Evolutionary conservation across 768 basidiomycete genomes (phyloP).

Genomic region (Lentinula sp.): DNA sequence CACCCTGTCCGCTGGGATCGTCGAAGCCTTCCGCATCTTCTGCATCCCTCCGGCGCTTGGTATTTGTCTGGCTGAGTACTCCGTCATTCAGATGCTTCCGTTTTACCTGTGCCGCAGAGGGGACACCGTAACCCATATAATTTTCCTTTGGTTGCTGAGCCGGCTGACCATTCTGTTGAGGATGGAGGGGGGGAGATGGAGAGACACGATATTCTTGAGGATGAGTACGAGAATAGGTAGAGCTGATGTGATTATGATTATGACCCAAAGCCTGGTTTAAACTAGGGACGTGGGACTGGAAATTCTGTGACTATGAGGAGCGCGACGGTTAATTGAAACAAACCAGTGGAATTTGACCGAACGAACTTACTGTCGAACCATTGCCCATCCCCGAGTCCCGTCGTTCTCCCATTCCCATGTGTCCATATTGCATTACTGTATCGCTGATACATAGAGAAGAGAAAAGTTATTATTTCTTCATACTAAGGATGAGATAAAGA

Average conservation of each 20-base stretch:
- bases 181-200: conserved; percentile 22
- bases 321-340: conserved; percentile 4
- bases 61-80: conserved; percentile 13
- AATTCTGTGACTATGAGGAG: conserved; percentile 27
- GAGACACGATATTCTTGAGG: conserved; percentile 21
- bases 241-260: conserved; percentile 27
- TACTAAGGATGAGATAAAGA: neutral
- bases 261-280: conserved; percentile 56
- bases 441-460: conserved; percentile 31
- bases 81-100: conserved; percentile 45
- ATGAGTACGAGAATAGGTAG: conserved; percentile 25
- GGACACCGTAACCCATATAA: neutral
- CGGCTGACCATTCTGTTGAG: conserved; percentile 6
- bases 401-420: conserved; percentile 44
- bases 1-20: conserved; percentile 51
- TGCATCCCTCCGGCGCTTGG: conserved; percentile 43
- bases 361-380: conserved; percentile 45
- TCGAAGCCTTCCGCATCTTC: conserved; percentile 37
- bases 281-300: conserved; percentile 47
- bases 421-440: conserved; percentile 54
- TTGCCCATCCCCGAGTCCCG: conserved; percentile 54
- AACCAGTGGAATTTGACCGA: conserved; percentile 11
- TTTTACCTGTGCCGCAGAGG: conserved; percentile 21
- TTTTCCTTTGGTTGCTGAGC: conserved; percentile 4
- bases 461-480: neutral